Conservation (phyloP, 805 yeast genomes). For the Debaryomyces hansenii region DNA sequence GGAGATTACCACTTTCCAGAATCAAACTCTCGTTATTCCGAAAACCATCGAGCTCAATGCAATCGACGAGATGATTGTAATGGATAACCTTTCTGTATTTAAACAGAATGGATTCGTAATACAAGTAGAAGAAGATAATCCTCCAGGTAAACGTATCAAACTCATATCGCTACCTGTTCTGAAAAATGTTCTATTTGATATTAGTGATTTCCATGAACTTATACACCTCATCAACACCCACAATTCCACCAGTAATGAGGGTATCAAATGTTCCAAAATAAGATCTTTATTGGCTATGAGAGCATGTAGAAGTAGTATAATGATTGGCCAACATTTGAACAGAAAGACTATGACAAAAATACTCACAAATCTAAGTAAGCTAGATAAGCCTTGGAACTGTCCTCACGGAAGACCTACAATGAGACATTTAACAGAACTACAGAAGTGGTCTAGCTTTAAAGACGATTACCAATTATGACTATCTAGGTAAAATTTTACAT, state of each 20-base stretch:
- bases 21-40: constrained; percentile 66
- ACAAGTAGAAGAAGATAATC: constrained; percentile 45
- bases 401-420: constrained; percentile 99
- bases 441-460: constrained; percentile 14
- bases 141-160: constrained; percentile 57
- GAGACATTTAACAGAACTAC: constrained; percentile 76
- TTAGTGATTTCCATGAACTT: constrained; percentile 73
- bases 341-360: constrained; percentile 62
- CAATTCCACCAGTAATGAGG: constrained; percentile 12
- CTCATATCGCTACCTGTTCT: constrained; percentile 72
- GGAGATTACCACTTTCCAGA: constrained; percentile 50
- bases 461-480: constrained; percentile 13
- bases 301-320: constrained; percentile 90
- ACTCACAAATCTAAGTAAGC: constrained; percentile 62
- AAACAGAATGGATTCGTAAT: constrained; percentile 77
- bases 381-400: constrained; percentile 94
- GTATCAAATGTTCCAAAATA: constrained; percentile 70
- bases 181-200: constrained; percentile 64
- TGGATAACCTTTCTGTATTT: constrained; percentile 59
- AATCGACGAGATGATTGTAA: constrained; percentile 72
- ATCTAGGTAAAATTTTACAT: not conserved
- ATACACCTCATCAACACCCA: constrained; percentile 54
- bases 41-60: constrained; percentile 68
- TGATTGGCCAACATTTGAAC: constrained; percentile 81
- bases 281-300: constrained; percentile 88